Conservation (phyloP, 2,329 filamentous ascomycete genomes). For the Claviceps arundinis region DNA sequence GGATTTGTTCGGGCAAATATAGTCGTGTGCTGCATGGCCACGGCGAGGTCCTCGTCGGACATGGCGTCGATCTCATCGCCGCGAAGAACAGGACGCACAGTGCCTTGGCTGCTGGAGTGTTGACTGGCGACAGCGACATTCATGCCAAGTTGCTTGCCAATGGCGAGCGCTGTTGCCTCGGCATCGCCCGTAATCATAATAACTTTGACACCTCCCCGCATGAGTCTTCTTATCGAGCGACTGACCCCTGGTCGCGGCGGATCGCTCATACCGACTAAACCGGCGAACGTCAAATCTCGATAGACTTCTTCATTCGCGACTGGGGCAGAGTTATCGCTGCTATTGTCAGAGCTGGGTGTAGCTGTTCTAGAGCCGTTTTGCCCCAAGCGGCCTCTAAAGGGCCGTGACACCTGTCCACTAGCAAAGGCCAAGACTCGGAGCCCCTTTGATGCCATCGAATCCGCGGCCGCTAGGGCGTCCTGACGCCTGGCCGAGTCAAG, state of each 20-base stretch:
- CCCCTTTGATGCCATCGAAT: constrained; percentile 77
- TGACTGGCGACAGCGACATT: constrained; percentile 47
- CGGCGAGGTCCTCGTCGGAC: constrained; percentile 70
- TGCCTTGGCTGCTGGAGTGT: constrained; percentile 39
- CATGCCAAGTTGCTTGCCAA: constrained; percentile 93
- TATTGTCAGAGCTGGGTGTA: constrained; percentile 32
- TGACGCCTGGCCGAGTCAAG: constrained; percentile 64
- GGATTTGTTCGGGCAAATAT: constrained; percentile 95
- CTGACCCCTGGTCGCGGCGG: constrained; percentile 84
- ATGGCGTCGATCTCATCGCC: constrained; percentile 91
- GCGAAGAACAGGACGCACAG: constrained; percentile 59
- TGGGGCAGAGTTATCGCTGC: constrained; percentile 25
- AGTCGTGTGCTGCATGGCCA: constrained; percentile 75
- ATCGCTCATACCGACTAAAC: constrained; percentile 93
- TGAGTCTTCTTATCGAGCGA: constrained; percentile 74
- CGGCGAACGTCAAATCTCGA: constrained; percentile 74
- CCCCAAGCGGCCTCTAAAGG: constrained; percentile 26
- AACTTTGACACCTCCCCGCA: constrained; percentile 89
- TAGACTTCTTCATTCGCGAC: constrained; percentile 58
- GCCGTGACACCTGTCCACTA: constrained; percentile 55
- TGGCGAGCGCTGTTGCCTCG: constrained; percentile 85
- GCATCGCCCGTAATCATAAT: constrained; percentile 99
- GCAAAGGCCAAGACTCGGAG: constrained; percentile 87
- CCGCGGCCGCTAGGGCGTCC: constrained; percentile 66
- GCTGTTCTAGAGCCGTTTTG: constrained; percentile 31